Evolutionary conservation across 768 basidiomycete species (phyloP).

Genomic region (Termitomyces sp.): DNA sequence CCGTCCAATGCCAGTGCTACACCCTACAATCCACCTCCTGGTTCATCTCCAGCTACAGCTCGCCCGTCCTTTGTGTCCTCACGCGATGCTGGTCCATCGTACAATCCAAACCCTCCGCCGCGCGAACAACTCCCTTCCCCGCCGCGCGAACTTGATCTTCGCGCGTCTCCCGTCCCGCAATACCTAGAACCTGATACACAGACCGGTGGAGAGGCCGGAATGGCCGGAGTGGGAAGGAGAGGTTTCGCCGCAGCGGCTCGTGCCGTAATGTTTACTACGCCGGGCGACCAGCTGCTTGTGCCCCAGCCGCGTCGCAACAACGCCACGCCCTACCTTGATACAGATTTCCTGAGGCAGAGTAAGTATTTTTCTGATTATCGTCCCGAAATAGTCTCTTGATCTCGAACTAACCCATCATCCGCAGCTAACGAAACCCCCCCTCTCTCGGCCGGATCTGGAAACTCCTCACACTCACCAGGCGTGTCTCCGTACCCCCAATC

Average conservation of each 20-base stretch:
- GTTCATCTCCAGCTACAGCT: conserved; percentile 14
- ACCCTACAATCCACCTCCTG: background rate
- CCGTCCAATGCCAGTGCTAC: conserved; percentile 19
- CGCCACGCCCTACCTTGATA: conserved; percentile 46
- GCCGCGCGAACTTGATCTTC: conserved; percentile 2
- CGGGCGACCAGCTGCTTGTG: conserved; percentile 15
- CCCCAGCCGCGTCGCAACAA: conserved; percentile 30
- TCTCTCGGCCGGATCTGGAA: conserved; percentile 45
- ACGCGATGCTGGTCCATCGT: conserved; percentile 9
- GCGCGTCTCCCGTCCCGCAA: conserved; percentile 15
- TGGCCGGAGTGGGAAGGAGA: conserved; percentile 89
- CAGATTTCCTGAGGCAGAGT: conserved; percentile 42
- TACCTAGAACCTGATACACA: conserved; percentile 54
- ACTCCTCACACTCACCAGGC: conserved; percentile 44
- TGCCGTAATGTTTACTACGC: conserved; percentile 38
- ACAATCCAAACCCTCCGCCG: background rate
- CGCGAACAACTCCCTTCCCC: background rate
- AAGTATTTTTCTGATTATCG: conserved; percentile 21
- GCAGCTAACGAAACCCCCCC: conserved; percentile 42
- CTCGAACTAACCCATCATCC: background rate
- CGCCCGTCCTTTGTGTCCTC: conserved; percentile 13
- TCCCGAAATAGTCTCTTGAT: background rate
- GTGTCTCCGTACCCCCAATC: conserved; percentile 39
- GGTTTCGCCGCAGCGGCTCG: conserved; percentile 80
- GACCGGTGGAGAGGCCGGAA: conserved; percentile 73